Evolutionary conservation across 305 asterid genomes (phyloP), one percentile per base, ranked within the genome.

Genomic region (Withania somnifera): DNA sequence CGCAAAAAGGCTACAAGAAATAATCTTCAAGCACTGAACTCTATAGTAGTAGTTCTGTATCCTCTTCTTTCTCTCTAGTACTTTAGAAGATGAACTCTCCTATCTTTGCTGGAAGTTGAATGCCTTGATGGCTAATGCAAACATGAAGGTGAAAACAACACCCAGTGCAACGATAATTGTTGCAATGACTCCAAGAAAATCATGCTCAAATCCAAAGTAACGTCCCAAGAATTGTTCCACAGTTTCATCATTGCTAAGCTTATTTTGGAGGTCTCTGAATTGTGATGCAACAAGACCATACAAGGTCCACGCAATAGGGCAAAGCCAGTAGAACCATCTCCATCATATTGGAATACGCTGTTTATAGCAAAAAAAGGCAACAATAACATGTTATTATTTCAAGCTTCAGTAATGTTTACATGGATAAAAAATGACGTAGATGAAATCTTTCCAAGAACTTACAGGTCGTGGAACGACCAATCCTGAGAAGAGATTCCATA

Each of bases 271-370:
- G 38, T 82, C 84, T 11, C 73, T 73, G 47, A 82, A 82, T 42
- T 82, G 84, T 54, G 84, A 71, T 52, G 58, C 84, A 54, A 82
- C 84, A 0, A 82, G 64, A 63, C 83, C 83, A 38, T 80, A 80
- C 64, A 80, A 64, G 15, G 84, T 82, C 84, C 84, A 82, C 14
- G 84, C 63, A 1, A 82, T 69, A 4, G 84, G 84, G 84, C 80
- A 68, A 32, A 26, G 73, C 84, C 84, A 82, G 56, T 50, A 82
- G 73, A 69, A 82, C 84, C 84, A 82, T 36, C 84, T 82, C 84
- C 84, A 82, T 81, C 84, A 82, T 42, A 82, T 57, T 30, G 84
- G 84, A 22, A 82, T 82, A n/a, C 73, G 40, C 84, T 82, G 84
- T 81, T 60, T 60, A 3, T 36, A 20, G 2, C 20, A 30, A 81